These are phyloP conservation scores for Fusarium ambrosium DNA, from an alignment of 2,329 filamentous ascomycete genomes.

Conservation along the genomic window DNA sequence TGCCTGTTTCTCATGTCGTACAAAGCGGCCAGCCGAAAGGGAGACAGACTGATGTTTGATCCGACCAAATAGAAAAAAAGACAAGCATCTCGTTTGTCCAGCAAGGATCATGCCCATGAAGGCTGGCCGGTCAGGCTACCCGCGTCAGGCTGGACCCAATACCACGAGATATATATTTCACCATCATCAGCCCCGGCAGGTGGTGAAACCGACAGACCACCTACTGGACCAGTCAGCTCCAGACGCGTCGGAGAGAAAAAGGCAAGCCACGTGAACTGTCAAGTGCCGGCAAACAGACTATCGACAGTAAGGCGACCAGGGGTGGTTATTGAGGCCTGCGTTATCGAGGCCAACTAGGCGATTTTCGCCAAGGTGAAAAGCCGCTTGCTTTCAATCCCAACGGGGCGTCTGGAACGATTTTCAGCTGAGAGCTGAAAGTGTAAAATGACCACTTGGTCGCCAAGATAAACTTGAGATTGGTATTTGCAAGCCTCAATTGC, in stretches of 20 bases:
- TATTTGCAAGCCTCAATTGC: slow-evolving; percentile 2
- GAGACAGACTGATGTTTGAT: background rate
- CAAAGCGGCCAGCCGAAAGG: background rate
- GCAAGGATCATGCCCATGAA: background rate
- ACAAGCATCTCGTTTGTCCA: background rate
- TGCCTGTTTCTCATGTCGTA: background rate
- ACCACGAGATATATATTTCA: slow-evolving; percentile 1
- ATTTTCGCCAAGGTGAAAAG: background rate
- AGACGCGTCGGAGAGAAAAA: background rate
- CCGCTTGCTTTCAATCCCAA: background rate
- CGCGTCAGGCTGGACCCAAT: background rate
- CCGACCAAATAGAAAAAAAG: slow-evolving; percentile 12
- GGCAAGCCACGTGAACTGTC: background rate
- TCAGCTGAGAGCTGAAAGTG: background rate
- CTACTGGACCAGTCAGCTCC: background rate
- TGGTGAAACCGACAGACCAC: background rate
- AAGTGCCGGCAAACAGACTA: background rate
- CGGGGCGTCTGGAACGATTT: background rate
- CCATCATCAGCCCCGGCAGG: background rate
- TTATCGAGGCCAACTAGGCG: background rate
- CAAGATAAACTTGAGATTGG: background rate
- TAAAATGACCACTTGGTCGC: slow-evolving; percentile 1
- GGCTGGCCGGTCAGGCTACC: background rate
- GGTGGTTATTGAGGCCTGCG: background rate
- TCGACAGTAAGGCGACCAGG: background rate